phyloP scores from a whole-genome alignment of 768 basidiomycete species.

The Phylloporus arenicola region DNA sequence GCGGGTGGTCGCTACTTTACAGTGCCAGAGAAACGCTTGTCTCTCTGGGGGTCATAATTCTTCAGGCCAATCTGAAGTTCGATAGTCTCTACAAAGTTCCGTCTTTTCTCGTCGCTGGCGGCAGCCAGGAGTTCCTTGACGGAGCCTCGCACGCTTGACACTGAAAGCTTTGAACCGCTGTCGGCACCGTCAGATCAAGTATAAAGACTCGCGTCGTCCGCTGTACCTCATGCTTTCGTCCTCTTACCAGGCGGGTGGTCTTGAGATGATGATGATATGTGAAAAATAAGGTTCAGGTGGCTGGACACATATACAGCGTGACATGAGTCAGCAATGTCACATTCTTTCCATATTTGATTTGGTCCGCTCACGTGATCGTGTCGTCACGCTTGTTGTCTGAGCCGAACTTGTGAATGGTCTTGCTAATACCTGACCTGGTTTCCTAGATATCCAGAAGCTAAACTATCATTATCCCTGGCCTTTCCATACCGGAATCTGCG shows the following conservation, averaged over 20 bases:
- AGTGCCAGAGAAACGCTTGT: slow-evolving; percentile 99
- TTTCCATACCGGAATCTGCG: not conserved
- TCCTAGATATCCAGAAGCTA: not conserved
- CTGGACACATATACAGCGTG: slow-evolving; percentile 33
- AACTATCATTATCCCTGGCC: not conserved
- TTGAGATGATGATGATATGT: slow-evolving; percentile 23
- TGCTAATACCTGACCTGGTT: not conserved
- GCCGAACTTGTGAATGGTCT: slow-evolving; percentile 13
- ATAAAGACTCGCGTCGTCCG: not conserved
- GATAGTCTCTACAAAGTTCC: slow-evolving; percentile 94
- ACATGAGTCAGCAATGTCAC: slow-evolving; percentile 25
- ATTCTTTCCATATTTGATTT: not conserved
- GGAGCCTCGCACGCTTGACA: slow-evolving; percentile 99
- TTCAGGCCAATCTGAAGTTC: slow-evolving; percentile 96
- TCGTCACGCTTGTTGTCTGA: slow-evolving; percentile 17
- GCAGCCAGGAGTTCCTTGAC: slow-evolving; percentile 85
- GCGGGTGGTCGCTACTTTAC: slow-evolving; percentile 63
- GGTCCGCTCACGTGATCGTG: slow-evolving; percentile 11
- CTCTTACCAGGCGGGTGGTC: slow-evolving; percentile 9
- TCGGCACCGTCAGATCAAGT: not conserved
- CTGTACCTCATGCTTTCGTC: slow-evolving; percentile 30
- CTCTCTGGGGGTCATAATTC: slow-evolving; percentile 99
- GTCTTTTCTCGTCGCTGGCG: slow-evolving; percentile 81
- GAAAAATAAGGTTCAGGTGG: slow-evolving; percentile 29
- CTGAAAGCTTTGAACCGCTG: slow-evolving; percentile 80